Evolutionary conservation across 2,329 filamentous ascomycete genomes (phyloP), one percentile per base, ranked within the genome.

Genomic region (Nemania diffusa): DNA sequence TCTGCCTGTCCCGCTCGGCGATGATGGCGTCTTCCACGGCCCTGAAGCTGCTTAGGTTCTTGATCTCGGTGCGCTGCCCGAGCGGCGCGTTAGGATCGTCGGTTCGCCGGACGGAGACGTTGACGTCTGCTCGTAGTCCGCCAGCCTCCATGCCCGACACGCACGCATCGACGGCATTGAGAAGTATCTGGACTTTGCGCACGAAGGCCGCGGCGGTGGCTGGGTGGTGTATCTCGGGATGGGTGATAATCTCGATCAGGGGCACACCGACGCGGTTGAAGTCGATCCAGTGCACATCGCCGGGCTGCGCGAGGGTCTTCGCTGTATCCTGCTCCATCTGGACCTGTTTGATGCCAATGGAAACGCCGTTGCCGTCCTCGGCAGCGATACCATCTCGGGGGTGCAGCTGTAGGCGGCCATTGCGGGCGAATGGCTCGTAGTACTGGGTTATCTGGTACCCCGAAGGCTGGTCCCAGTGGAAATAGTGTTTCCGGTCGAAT

Each of bases 381-480:
- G 88, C 84, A 0, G 91, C 90, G 68, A 97, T 92, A 1, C 94
- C 94, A 76, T 97, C 95, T 65, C 93, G 85, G 3, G 87, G 81
- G 44, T 86, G 87, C 5, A 99, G 83, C 0, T 84, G 86, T n/a
- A 98, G 83, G 44, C 83, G 81, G 1, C 96, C 96, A 73, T 93
- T 84, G 67, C 84, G 88, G 0, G 89, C 89, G 72, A 91, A 88
- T 0, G 89, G 89, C 65, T 89, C 83, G 78, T 98, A 97, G 81
- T 95, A 98, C 77, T 99, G 96, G 1, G 96, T 99, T 70, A 99
- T 97, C 79, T 99, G 96, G 79, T 99, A 99, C 0, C 96, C 96
- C 0, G 93, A 88, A 0, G 96, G 96, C 79, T 99, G 96, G 79
- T 99, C 96, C 88, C 96, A 97, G 83, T 97, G 97, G 80, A 99